phyloP scores from a whole-genome alignment of 2,329 filamentous ascomycete species.

The Cladosporium sphaerospermum region DNA sequence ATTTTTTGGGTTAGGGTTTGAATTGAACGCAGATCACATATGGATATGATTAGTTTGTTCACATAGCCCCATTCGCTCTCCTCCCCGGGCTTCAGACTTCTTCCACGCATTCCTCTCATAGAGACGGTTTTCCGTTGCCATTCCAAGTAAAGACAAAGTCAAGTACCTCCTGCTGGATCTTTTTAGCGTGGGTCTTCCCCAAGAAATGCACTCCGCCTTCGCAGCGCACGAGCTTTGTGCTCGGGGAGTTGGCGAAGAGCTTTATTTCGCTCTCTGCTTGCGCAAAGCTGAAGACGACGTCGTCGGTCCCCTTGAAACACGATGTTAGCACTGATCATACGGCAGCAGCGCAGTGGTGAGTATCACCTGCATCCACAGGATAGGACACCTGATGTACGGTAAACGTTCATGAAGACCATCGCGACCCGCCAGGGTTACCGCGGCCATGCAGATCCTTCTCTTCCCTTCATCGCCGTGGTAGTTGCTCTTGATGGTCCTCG shows the following conservation, averaged over 20 bases:
- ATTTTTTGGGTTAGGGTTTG: too few species aligned
- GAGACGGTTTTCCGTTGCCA: too few species aligned
- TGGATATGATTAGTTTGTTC: too few species aligned
- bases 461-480: slow-evolving; percentile 47
- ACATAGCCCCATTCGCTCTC: too few species aligned
- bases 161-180: slow-evolving; percentile 27
- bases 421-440: slow-evolving; percentile 43
- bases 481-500: slow-evolving; percentile 36
- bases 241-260: slow-evolving; percentile 39
- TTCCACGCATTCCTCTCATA: too few species aligned
- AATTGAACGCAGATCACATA: too few species aligned
- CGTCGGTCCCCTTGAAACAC: slow-evolving; percentile 32
- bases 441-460: slow-evolving; percentile 43
- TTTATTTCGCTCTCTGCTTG: slow-evolving; percentile 45
- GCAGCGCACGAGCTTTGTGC: slow-evolving; percentile 39
- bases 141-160: too few species aligned
- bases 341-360: too few species aligned
- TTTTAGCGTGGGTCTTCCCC: slow-evolving; percentile 40
- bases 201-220: slow-evolving; percentile 47
- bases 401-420: slow-evolving; percentile 44
- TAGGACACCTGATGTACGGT: slow-evolving; percentile 45
- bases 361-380: slow-evolving; percentile 39
- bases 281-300: slow-evolving; percentile 36
- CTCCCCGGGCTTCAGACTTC: too few species aligned
- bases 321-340: too few species aligned